phyloP scores from a whole-genome alignment of 73 alveolate species.

The Effrenium voratum region DNA sequence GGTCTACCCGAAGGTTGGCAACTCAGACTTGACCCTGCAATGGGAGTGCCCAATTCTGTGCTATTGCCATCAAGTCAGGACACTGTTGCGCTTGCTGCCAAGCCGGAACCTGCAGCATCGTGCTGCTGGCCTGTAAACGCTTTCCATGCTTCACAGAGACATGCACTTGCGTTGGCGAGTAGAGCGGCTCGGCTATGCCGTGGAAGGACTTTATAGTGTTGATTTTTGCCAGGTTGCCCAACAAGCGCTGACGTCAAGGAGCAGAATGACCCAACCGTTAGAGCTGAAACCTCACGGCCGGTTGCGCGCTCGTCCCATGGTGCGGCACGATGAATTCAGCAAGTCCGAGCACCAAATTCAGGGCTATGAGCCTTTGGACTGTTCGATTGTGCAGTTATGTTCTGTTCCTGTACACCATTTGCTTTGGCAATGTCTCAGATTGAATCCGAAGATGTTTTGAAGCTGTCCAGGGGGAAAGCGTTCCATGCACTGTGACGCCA shows the following conservation, averaged over 20 bases:
- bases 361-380: too few species aligned
- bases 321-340: too few species aligned
- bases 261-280: constrained; percentile 78
- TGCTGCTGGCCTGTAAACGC: neutral
- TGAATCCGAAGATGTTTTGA: too few species aligned
- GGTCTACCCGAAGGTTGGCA: neutral
- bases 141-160: neutral
- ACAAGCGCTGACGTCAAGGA: constrained; percentile 70
- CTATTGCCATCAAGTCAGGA: too few species aligned
- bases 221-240: constrained; percentile 36
- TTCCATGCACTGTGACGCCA: too few species aligned
- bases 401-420: too few species aligned
- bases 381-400: too few species aligned
- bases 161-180: neutral
- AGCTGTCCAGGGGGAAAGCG: too few species aligned
- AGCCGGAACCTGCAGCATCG: neutral
- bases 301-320: neutral
- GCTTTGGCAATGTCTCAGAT: too few species aligned
- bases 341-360: too few species aligned
- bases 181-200: neutral
- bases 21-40: neutral
- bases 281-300: neutral
- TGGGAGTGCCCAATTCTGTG: too few species aligned
- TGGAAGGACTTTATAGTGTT: neutral
- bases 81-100: constrained; percentile 26